phyloP scores from a whole-genome alignment of 2,329 filamentous ascomycete species.

The Botryotinia narcissicola region DNA sequence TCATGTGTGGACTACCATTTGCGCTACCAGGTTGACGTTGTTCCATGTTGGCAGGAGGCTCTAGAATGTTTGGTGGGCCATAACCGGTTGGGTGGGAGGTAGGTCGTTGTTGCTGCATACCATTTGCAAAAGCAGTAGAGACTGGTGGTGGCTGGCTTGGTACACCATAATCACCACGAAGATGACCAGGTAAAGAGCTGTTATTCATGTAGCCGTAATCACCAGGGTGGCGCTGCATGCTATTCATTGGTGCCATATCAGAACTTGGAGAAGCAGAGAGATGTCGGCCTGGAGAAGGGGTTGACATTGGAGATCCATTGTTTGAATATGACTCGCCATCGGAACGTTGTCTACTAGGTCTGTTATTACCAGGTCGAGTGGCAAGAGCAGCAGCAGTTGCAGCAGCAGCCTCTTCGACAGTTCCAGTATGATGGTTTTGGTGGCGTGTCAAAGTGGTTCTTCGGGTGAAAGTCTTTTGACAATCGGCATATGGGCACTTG shows the following conservation, averaged over 20 bases:
- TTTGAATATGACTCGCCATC: slow-evolving; percentile 70
- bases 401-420: slow-evolving; percentile 87
- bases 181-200: slow-evolving; percentile 76
- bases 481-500: slow-evolving; percentile 95
- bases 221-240: slow-evolving; percentile 50
- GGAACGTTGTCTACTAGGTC: slow-evolving; percentile 56
- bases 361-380: slow-evolving; percentile 40
- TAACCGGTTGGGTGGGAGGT: slow-evolving; percentile 85
- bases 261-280: slow-evolving; percentile 77
- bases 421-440: slow-evolving; percentile 93
- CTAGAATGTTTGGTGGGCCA: slow-evolving; percentile 68
- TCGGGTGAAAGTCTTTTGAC: slow-evolving; percentile 96
- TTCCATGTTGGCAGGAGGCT: slow-evolving; percentile 76
- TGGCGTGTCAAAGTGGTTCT: slow-evolving; percentile 93
- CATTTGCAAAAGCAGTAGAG: slow-evolving; percentile 54
- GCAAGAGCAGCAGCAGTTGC: slow-evolving; percentile 85
- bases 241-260: slow-evolving; percentile 67
- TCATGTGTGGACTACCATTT: slow-evolving; percentile 84
- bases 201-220: slow-evolving; percentile 77
- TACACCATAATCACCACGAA: slow-evolving; percentile 61
- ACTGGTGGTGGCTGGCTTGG: slow-evolving; percentile 59
- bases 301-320: slow-evolving; percentile 71
- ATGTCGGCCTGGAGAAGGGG: slow-evolving; percentile 77
- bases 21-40: slow-evolving; percentile 64
- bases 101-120: slow-evolving; percentile 52